Percentiles rank a stretch among this genome's conserved stretches.
phyloP scores from a whole-genome alignment of 2,329 filamentous ascomycete species.

The Rutstroemia sp. region DNA sequence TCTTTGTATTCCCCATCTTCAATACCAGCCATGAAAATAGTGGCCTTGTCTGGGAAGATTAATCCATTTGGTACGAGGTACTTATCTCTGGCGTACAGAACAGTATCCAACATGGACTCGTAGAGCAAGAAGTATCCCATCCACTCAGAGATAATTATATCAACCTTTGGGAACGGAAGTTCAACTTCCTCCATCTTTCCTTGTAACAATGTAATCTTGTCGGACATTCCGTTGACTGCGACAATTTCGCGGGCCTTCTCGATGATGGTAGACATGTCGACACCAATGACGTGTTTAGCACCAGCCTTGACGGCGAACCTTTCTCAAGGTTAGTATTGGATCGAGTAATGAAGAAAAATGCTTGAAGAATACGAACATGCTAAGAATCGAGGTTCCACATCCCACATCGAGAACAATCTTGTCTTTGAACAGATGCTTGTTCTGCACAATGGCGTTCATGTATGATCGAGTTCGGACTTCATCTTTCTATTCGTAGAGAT shows the following conservation, averaged over 20 bases:
- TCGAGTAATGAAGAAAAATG: background rate
- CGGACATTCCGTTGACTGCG: constrained; percentile 78
- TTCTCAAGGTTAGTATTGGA: constrained; percentile 3
- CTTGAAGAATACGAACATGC: constrained; percentile 63
- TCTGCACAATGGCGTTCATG: constrained; percentile 96
- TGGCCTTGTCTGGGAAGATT: constrained; percentile 98
- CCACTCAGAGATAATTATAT: constrained; percentile 99
- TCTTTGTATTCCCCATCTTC: constrained; percentile 99
- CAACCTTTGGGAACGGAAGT: constrained; percentile 88
- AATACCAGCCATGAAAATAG: constrained; percentile 92
- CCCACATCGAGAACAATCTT: constrained; percentile 95
- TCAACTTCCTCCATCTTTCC: constrained; percentile 99
- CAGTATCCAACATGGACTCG: constrained; percentile 98
- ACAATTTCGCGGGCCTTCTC: constrained; percentile 97
- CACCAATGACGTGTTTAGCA: constrained; percentile 96
- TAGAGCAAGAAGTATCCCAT: constrained; percentile 99
- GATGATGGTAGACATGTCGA: constrained; percentile 99
- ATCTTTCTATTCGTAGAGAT: constrained; percentile 65
- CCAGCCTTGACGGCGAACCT: constrained; percentile 97
- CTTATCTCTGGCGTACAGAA: constrained; percentile 89
- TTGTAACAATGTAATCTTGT: constrained; percentile 96
- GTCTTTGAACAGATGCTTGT: constrained; percentile 87
- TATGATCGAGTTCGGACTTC: constrained; percentile 95
- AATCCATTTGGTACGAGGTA: constrained; percentile 82
- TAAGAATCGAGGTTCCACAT: constrained; percentile 95